Evolutionary conservation across 2,329 filamentous ascomycete species (phyloP).

Genomic region (Coleophoma eucalyptorum): DNA sequence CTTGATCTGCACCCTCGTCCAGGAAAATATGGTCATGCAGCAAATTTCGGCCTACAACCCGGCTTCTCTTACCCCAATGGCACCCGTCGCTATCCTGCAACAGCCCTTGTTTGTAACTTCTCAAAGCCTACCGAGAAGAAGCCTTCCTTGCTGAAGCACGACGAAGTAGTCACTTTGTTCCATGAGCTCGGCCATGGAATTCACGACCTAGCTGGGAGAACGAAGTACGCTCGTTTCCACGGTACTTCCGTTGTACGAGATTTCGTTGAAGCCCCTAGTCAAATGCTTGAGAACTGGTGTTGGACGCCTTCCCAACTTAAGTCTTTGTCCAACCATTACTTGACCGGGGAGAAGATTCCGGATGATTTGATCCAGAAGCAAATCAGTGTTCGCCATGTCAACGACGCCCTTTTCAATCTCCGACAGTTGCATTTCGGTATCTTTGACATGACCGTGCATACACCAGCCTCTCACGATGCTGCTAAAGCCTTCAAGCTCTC

Average conservation of each 20-base stretch:
- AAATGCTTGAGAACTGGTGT: constrained; percentile 77
- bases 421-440: constrained; percentile 77
- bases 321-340: constrained; percentile 69
- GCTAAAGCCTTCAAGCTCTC: constrained; percentile 62
- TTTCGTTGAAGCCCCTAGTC: constrained; percentile 68
- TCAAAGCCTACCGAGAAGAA: constrained; percentile 74
- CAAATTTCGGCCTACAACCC: constrained; percentile 79
- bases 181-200: constrained; percentile 73
- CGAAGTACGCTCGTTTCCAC: constrained; percentile 62
- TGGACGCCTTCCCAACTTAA: constrained; percentile 64
- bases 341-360: constrained; percentile 66
- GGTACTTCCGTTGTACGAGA: constrained; percentile 63
- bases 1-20: constrained; percentile 76
- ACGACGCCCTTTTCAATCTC: constrained; percentile 74
- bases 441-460: constrained; percentile 80
- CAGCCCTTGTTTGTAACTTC: constrained; percentile 82
- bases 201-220: constrained; percentile 62
- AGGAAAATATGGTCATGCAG: constrained; percentile 82
- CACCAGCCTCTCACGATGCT: constrained; percentile 64
- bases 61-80: constrained; percentile 66
- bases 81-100: constrained; percentile 70
- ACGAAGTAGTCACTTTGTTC: constrained; percentile 80
- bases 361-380: constrained; percentile 71
- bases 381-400: constrained; percentile 75
- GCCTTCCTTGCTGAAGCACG: constrained; percentile 76